phyloP scores from a whole-genome alignment of 1,139 yeast genomes.

The Kodamaea plutei region DNA sequence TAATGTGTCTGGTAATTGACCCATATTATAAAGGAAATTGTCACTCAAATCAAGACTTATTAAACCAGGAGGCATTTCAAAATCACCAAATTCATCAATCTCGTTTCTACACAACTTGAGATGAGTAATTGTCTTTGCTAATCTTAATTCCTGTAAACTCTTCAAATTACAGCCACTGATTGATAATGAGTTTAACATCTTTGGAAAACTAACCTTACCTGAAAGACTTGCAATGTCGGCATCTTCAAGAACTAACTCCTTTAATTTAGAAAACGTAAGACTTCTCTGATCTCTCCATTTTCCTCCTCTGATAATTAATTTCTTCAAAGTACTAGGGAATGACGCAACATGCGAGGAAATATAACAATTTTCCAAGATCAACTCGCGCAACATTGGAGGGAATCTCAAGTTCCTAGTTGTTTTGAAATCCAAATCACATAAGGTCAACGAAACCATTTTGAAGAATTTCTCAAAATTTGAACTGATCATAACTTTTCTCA shows the following conservation, averaged over 20 bases:
- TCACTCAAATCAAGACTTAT: slow-evolving; percentile 4
- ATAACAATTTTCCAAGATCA: slow-evolving; percentile 11
- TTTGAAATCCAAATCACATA: slow-evolving; percentile 10
- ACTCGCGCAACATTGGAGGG: slow-evolving; percentile 9
- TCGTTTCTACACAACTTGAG: slow-evolving; percentile 8
- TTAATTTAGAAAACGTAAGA: slow-evolving; percentile 8
- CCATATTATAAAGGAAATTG: slow-evolving; percentile 3
- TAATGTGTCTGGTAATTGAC: slow-evolving; percentile 4
- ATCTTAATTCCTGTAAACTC: slow-evolving; percentile 5
- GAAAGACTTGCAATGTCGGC: slow-evolving; percentile 8
- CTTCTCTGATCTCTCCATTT: slow-evolving; percentile 12
- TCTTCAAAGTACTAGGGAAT: slow-evolving; percentile 10
- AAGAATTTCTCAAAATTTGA: slow-evolving; percentile 10
- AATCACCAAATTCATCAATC: slow-evolving; percentile 4
- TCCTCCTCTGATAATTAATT: slow-evolving; percentile 9
- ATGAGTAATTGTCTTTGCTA: slow-evolving; percentile 5
- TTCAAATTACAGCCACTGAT: slow-evolving; percentile 8
- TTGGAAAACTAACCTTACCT: slow-evolving; percentile 8
- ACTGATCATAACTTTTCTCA: slow-evolving; percentile 8
- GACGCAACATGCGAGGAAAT: slow-evolving; percentile 12
- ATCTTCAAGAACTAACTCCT: slow-evolving; percentile 10
- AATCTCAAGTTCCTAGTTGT: slow-evolving; percentile 10
- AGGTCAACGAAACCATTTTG: slow-evolving; percentile 9
- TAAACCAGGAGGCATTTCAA: slow-evolving; percentile 3
- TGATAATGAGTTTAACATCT: slow-evolving; percentile 7